These are phyloP conservation scores for Lycium barbarum DNA, from an alignment of 257 asterid species.

Conservation along the genomic window DNA sequence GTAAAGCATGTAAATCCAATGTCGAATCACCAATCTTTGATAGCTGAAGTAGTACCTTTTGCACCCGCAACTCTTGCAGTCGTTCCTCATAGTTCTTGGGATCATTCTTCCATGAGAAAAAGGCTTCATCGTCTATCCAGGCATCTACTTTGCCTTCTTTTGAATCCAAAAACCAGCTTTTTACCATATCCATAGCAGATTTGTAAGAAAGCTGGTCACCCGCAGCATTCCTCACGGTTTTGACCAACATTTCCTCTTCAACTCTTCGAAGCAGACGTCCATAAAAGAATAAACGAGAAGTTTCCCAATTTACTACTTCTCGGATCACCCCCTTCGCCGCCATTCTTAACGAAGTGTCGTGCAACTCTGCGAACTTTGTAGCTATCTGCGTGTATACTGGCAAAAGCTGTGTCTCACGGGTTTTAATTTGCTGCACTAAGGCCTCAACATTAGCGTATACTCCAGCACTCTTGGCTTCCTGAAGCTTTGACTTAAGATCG, in stretches of 20 bases:
- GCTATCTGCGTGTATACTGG: constrained; percentile 94
- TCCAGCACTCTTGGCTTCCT: constrained; percentile 52
- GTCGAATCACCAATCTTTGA: constrained; percentile 72
- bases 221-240: constrained; percentile 75
- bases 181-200: constrained; percentile 64
- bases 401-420: constrained; percentile 84
- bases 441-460: constrained; percentile 41
- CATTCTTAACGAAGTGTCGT: constrained; percentile 92
- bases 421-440: constrained; percentile 61
- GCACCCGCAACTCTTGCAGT: constrained; percentile 67
- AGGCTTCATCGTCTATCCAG: constrained; percentile 77
- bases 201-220: constrained; percentile 67
- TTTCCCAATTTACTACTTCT: constrained; percentile 81
- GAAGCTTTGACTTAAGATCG: constrained; percentile 58
- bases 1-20: constrained; percentile 71
- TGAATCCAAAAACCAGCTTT: constrained; percentile 74
- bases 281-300: constrained; percentile 76
- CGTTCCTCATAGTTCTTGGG: constrained; percentile 67
- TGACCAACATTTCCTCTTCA: constrained; percentile 72
- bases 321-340: constrained; percentile 91
- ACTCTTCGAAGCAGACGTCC: constrained; percentile 76
- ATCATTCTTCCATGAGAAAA: constrained; percentile 80
- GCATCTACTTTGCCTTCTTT: constrained; percentile 57
- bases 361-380: constrained; percentile 90
- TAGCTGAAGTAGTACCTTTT: constrained; percentile 66